phyloP scores from a whole-genome alignment of 75 land plant species.

The Selaginella tamariscina region DNA sequence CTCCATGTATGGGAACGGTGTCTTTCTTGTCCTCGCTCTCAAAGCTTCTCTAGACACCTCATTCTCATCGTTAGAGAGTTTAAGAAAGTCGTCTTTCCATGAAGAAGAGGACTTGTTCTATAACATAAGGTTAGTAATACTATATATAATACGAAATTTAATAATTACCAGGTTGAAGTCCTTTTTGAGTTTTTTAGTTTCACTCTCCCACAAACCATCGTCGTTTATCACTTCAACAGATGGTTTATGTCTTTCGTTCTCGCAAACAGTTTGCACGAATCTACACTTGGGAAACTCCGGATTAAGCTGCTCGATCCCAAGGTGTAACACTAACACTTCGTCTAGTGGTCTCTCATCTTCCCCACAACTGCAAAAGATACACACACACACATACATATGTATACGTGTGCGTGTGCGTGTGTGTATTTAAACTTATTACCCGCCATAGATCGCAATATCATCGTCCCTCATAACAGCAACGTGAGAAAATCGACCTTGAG shows the following conservation, averaged over 20 bases:
- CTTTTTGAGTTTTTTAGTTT: background rate
- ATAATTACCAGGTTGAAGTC: background rate
- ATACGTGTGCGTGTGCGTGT: no score
- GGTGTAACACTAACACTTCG: background rate
- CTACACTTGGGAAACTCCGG: background rate
- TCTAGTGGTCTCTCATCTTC: conserved; percentile 5
- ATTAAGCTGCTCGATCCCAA: background rate
- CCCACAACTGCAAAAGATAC: background rate
- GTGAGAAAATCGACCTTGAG: conserved; percentile 10
- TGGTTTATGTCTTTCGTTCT: background rate
- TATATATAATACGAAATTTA: background rate
- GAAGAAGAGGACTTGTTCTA: background rate
- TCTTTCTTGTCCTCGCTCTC: background rate
- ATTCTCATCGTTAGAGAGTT: background rate
- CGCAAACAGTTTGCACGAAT: background rate
- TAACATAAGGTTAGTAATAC: background rate
- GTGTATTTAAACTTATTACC: background rate
- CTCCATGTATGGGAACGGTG: background rate
- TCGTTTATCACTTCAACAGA: background rate
- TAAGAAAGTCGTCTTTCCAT: background rate
- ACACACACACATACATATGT: no score
- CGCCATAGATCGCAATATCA: conserved; percentile 4
- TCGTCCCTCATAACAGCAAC: conserved; percentile 9
- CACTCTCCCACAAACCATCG: background rate
- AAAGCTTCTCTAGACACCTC: background rate